Conservation (phyloP, 768 basidiomycete species). For the Artomyces pyxidatus region DNA sequence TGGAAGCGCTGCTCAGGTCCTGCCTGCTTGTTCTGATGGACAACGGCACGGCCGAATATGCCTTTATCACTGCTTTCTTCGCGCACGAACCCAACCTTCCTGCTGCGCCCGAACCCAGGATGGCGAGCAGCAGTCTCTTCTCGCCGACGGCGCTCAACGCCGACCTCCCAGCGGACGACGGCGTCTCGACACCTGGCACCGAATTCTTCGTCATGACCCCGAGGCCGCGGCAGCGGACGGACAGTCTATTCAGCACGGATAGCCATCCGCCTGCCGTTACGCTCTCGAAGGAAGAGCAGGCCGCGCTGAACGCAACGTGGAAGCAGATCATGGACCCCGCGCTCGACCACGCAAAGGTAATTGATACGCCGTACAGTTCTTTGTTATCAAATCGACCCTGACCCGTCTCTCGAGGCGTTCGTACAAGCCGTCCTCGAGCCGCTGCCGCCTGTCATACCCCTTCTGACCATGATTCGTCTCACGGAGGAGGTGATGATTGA, state of each 20-base stretch:
- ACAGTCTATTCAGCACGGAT: constrained; percentile 29
- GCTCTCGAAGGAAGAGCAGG: constrained; percentile 48
- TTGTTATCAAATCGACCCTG: background rate
- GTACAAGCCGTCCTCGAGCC: constrained; percentile 62
- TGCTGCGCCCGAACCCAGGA: constrained; percentile 4
- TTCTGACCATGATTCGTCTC: constrained; percentile 87
- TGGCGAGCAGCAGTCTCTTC: constrained; percentile 16
- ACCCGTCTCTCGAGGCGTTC: constrained; percentile 44
- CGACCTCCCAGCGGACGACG: constrained; percentile 21
- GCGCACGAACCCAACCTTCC: constrained; percentile 20
- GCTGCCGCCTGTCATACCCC: constrained; percentile 61
- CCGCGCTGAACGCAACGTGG: constrained; percentile 63
- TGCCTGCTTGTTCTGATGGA: constrained; percentile 87
- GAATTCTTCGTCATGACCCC: constrained; percentile 37
- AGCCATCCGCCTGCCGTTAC: constrained; percentile 19
- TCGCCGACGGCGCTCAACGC: constrained; percentile 31
- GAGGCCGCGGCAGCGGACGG: constrained; percentile 16
- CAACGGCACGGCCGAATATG: constrained; percentile 89
- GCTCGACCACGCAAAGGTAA: constrained; percentile 74
- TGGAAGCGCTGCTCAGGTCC: constrained; percentile 82
- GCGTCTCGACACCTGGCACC: constrained; percentile 30
- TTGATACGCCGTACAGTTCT: no score
- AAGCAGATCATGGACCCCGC: constrained; percentile 91
- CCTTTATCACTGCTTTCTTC: constrained; percentile 84
- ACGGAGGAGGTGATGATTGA: constrained; percentile 74